These are phyloP conservation scores for Dactylonectria estremocensis DNA, from an alignment of 2,329 filamentous ascomycete genomes.

Conservation along the genomic window DNA sequence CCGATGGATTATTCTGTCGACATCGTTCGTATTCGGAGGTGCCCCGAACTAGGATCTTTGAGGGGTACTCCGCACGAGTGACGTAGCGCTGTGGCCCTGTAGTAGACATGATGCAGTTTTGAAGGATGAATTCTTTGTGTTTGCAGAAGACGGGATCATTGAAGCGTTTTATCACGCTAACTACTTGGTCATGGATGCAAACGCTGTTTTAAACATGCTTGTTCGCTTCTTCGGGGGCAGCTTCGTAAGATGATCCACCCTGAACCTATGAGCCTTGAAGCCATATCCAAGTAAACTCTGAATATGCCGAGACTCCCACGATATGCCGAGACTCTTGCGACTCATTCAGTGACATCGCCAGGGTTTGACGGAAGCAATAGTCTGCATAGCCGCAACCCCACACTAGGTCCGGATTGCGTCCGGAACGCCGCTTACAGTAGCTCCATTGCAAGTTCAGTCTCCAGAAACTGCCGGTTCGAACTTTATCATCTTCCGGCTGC, in stretches of 20 bases:
- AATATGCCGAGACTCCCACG: background rate
- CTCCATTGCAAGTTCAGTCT: background rate
- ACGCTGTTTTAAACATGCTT: background rate
- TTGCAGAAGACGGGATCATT: background rate
- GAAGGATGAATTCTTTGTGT: background rate
- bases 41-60: constrained; percentile 23
- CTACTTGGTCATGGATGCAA: background rate
- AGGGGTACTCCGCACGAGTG: constrained; percentile 17
- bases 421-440: background rate
- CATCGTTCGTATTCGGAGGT: constrained; percentile 30
- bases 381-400: background rate
- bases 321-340: background rate
- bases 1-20: constrained; percentile 28
- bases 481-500: background rate
- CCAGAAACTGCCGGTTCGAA: background rate
- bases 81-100: constrained; percentile 14
- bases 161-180: background rate
- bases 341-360: background rate
- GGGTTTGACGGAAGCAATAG: background rate
- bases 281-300: background rate
- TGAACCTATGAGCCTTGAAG: background rate
- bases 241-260: background rate
- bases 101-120: constrained; percentile 11
- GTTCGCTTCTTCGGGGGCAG: background rate
- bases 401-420: background rate